Conservation (phyloP, 2,329 filamentous ascomycete genomes). For the Hysterium pulicare region DNA sequence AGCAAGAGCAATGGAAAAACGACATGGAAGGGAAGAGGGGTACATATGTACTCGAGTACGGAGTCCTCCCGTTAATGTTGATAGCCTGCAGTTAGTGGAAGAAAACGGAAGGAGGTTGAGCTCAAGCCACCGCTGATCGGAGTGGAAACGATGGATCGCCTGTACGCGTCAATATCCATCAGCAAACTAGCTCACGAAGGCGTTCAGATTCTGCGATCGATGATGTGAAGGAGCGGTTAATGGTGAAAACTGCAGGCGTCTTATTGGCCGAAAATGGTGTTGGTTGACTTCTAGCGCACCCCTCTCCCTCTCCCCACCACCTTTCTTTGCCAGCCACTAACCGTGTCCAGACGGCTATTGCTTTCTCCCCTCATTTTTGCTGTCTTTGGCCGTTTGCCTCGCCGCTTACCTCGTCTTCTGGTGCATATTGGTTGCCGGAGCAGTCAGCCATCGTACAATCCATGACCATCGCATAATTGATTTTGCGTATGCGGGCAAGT, state of each 20-base stretch:
- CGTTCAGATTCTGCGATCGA: conserved; percentile 1
- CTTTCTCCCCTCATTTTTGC: not conserved
- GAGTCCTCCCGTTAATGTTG: too few species aligned
- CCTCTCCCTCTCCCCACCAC: not conserved
- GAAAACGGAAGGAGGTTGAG: conserved; percentile 16
- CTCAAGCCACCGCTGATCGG: conserved; percentile 20
- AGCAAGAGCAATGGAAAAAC: conserved; percentile 22
- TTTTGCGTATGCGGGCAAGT: too few species aligned
- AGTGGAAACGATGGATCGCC: conserved; percentile 15
- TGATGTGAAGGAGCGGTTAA: conserved; percentile 1
- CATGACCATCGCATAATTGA: too few species aligned
- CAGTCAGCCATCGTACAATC: not conserved
- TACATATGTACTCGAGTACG: conserved; percentile 23
- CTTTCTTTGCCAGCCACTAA: not conserved
- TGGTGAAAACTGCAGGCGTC: not conserved
- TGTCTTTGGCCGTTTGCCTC: not conserved
- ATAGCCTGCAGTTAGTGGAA: too few species aligned
- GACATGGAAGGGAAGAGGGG: conserved; percentile 14
- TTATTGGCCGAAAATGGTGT: not conserved
- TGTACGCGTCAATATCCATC: conserved; percentile 27
- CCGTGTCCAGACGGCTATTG: not conserved
- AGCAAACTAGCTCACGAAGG: conserved; percentile 1
- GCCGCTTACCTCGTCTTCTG: not conserved
- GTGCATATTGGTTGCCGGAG: not conserved
- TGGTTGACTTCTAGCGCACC: not conserved